These are phyloP conservation scores for Bothriochloa decipiens DNA, from an alignment of 176 grass and related monocot species.

Conservation along the genomic window DNA sequence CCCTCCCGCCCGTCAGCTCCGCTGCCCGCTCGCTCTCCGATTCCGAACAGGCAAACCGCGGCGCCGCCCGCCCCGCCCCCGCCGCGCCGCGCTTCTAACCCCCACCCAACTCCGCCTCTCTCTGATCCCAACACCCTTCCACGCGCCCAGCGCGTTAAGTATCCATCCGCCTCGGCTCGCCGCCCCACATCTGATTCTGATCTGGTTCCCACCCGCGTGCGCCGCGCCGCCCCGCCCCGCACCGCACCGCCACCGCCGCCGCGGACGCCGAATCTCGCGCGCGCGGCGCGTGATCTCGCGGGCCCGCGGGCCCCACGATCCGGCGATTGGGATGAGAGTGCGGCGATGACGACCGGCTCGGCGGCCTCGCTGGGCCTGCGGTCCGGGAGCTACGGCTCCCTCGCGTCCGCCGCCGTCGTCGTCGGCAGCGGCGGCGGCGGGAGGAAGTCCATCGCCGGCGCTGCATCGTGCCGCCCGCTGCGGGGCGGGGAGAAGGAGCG, in stretches of 20 bases:
- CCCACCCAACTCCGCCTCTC: conserved; percentile 27
- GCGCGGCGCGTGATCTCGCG: not conserved
- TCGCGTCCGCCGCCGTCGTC: conserved; percentile 1
- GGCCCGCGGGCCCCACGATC: conserved; percentile 2
- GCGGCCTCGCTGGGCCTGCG: conserved; percentile 72
- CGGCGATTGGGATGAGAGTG: conserved; percentile 44
- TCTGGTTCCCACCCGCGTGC: not conserved
- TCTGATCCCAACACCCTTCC: not conserved
- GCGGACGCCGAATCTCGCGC: not conserved
- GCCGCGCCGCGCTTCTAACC: conserved; percentile 45
- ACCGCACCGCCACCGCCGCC: not conserved
- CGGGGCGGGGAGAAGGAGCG: conserved; percentile 63
- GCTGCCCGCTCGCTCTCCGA: not conserved
- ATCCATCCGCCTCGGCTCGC: not conserved
- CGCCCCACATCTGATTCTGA: not conserved
- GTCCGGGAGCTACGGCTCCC: conserved; percentile 74
- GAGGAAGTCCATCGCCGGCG: conserved; percentile 12
- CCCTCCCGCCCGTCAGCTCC: not conserved
- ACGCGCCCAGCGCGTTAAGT: not conserved
- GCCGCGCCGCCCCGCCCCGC: not conserved
- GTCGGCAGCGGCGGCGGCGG: not conserved
- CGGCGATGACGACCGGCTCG: conserved; percentile 61
- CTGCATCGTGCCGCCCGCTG: conserved; percentile 26
- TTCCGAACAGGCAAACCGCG: conserved; percentile 1
- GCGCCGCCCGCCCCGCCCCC: conserved; percentile 21